phyloP scores from a whole-genome alignment of 306 rosid genomes.

The Vigna reflexopilosa region DNA sequence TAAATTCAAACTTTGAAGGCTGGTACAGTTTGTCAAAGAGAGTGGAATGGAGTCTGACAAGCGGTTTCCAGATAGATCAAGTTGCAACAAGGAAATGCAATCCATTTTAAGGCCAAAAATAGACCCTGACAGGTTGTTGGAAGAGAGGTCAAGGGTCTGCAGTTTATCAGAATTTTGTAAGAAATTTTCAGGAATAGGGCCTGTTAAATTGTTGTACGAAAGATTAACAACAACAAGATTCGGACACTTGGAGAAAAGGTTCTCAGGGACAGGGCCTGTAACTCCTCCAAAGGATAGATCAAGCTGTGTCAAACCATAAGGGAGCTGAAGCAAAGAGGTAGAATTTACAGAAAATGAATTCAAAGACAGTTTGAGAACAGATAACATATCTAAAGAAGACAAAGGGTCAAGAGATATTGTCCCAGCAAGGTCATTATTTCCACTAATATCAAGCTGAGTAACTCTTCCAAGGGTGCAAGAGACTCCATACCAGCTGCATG shows the following conservation, averaged over 20 bases:
- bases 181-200: conserved; percentile 69
- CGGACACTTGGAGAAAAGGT: conserved; percentile 71
- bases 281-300: conserved; percentile 74
- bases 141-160: conserved; percentile 77
- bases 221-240: conserved; percentile 73
- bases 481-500: conserved; percentile 88
- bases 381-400: conserved; percentile 69
- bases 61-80: conserved; percentile 75
- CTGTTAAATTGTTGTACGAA: conserved; percentile 79
- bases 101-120: conserved; percentile 66
- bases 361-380: conserved; percentile 65
- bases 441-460: conserved; percentile 70
- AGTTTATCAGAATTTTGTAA: conserved; percentile 63
- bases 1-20: conserved; percentile 64
- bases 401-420: conserved; percentile 65
- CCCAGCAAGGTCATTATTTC: conserved; percentile 52
- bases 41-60: conserved; percentile 71
- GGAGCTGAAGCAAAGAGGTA: conserved; percentile 80
- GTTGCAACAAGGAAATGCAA: conserved; percentile 67
- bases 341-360: conserved; percentile 77
- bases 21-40: conserved; percentile 77
- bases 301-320: conserved; percentile 73
- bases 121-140: conserved; percentile 81
- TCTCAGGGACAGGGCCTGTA: conserved; percentile 72
- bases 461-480: conserved; percentile 78